These are phyloP conservation scores for Metschnikowia aberdeeniae DNA, from an alignment of 805 yeast species.

Conservation along the genomic window DNA sequence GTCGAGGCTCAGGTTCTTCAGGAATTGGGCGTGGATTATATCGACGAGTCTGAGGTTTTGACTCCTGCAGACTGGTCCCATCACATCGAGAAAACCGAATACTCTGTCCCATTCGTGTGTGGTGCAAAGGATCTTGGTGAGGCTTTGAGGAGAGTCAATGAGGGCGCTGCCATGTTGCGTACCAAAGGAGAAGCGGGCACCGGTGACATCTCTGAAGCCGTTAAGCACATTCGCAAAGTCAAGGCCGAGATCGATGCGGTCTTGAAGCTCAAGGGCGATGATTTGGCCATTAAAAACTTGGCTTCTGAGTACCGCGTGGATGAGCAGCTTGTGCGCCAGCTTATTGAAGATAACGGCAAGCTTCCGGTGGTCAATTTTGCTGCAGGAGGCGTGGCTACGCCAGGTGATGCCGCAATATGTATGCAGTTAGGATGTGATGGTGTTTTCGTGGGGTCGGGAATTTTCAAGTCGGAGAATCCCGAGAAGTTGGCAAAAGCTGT, in stretches of 20 bases:
- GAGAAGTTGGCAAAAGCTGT: conserved; percentile 72
- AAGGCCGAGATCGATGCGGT: conserved; percentile 51
- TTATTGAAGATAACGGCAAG: conserved; percentile 51
- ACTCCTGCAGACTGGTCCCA: conserved; percentile 72
- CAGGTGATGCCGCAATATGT: conserved; percentile 81
- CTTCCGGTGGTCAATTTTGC: conserved; percentile 83
- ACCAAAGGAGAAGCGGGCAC: conserved; percentile 91
- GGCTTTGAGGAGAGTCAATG: conserved; percentile 71
- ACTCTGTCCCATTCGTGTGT: conserved; percentile 75
- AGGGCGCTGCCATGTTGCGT: conserved; percentile 85
- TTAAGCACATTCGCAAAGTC: conserved; percentile 64
- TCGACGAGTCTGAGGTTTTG: conserved; percentile 80
- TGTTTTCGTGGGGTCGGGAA: conserved; percentile 75
- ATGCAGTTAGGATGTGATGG: conserved; percentile 82
- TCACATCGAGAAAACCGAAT: conserved; percentile 59
- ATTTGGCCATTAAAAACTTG: conserved; percentile 33
- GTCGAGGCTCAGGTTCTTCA: conserved; percentile 79
- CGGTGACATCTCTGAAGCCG: conserved; percentile 82
- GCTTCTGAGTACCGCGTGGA: conserved; percentile 63
- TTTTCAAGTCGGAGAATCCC: conserved; percentile 71
- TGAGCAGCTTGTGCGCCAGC: conserved; percentile 45
- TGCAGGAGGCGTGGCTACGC: conserved; percentile 87
- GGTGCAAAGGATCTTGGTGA: conserved; percentile 82
- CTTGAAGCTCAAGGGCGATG: conserved; percentile 32
- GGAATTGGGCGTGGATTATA: conserved; percentile 69